A percentile compares a stretch with the other conserved stretches of the same genome.
Evolutionary conservation across 2,329 filamentous ascomycete species (phyloP).

Genomic region (Cytospora chrysosperma): DNA sequence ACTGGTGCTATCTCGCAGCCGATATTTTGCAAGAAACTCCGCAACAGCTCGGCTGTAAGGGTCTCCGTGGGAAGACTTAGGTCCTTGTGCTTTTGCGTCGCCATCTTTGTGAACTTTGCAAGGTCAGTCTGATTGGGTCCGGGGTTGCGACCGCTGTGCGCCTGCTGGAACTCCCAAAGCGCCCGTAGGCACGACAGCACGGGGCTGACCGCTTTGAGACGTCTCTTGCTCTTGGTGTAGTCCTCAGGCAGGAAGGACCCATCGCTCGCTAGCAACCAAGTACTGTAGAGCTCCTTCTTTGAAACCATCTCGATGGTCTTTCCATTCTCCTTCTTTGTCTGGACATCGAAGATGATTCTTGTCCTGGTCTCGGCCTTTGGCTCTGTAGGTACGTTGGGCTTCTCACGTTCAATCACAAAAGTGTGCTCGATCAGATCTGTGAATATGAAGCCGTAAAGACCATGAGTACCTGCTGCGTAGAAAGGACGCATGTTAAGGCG

Average conservation of each 20-base stretch:
- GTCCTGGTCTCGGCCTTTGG: slow-evolving; percentile 71
- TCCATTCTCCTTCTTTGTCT: slow-evolving; percentile 65
- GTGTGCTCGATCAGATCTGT: slow-evolving; percentile 88
- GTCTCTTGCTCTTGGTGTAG: slow-evolving; percentile 66
- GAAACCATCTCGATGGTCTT: slow-evolving; percentile 83
- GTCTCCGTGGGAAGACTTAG: slow-evolving; percentile 68
- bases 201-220: slow-evolving; percentile 74
- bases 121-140: slow-evolving; percentile 63
- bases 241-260: slow-evolving; percentile 70
- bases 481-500: slow-evolving; percentile 77
- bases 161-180: slow-evolving; percentile 80
- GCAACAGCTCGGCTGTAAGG: slow-evolving; percentile 68
- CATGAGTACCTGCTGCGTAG: slow-evolving; percentile 84
- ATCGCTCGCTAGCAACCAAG: slow-evolving; percentile 79
- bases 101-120: slow-evolving; percentile 72
- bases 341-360: slow-evolving; percentile 69
- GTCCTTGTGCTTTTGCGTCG: slow-evolving; percentile 74
- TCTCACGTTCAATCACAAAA: slow-evolving; percentile 82
- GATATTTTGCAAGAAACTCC: slow-evolving; percentile 83
- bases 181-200: slow-evolving; percentile 83
- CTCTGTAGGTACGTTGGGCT: slow-evolving; percentile 68
- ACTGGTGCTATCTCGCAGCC: slow-evolving; percentile 83
- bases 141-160: slow-evolving; percentile 54
- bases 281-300: slow-evolving; percentile 88
- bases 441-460: slow-evolving; percentile 93